phyloP scores from a whole-genome alignment of 768 basidiomycete genomes.

The Lepiota brunneoincarnata region DNA sequence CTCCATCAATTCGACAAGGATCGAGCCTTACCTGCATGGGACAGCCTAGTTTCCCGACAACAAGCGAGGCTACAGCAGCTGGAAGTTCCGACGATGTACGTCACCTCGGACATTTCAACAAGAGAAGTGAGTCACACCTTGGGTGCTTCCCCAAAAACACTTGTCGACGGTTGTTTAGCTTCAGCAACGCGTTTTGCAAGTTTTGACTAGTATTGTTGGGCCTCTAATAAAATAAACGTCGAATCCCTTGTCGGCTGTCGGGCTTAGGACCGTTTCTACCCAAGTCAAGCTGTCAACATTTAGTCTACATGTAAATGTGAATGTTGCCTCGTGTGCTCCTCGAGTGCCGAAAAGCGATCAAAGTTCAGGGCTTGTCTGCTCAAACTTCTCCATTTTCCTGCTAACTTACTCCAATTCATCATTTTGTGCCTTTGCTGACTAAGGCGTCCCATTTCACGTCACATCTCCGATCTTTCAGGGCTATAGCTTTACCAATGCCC shows the following conservation, averaged over 20 bases:
- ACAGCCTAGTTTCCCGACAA: constrained; percentile 67
- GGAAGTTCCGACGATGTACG: constrained; percentile 71
- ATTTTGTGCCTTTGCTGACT: background rate
- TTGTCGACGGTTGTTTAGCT: constrained; percentile 36
- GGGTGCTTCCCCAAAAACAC: background rate
- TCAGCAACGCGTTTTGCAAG: constrained; percentile 68
- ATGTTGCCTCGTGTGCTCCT: background rate
- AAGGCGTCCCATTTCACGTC: background rate
- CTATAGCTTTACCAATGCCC: background rate
- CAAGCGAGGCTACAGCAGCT: constrained; percentile 59
- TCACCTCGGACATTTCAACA: constrained; percentile 43
- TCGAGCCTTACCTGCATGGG: constrained; percentile 72
- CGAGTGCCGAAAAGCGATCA: constrained; percentile 9
- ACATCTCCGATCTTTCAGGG: constrained; percentile 8
- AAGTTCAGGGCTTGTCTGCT: background rate
- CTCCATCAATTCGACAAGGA: constrained; percentile 68
- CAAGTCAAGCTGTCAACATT: background rate
- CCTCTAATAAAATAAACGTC: constrained; percentile 10
- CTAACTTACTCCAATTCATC: background rate
- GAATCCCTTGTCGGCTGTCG: background rate
- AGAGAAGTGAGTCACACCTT: constrained; percentile 48
- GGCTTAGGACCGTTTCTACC: background rate
- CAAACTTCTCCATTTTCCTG: background rate
- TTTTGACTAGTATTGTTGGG: constrained; percentile 55
- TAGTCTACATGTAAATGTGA: background rate